Evolutionary conservation across 306 rosid species (phyloP), one percentile per base, ranked within the genome.

Genomic region (Dryas drummondii): DNA sequence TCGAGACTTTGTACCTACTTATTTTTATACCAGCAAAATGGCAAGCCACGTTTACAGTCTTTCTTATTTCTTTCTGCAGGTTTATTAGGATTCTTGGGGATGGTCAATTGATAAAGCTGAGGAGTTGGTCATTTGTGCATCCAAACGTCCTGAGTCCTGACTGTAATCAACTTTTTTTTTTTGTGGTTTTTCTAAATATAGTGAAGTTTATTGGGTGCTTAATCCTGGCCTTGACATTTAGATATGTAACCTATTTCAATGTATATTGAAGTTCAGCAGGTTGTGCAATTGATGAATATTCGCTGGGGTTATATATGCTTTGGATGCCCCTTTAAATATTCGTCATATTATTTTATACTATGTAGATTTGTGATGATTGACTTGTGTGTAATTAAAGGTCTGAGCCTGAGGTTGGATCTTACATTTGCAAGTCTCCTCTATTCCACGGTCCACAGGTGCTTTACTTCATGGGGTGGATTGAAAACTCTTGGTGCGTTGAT

Each of bases 181-280:
- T 68, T 45, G 8, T 22, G 51, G 58, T 41, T 22, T 56, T 68
- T 72, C 42, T 1, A 45, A 72, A 60, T 76, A 73, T 66, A 59
- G 57, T 32, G 82, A 67, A 32, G 80, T 76, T 47, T 66, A 72
- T 16, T 77, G 46, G 75, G 79, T 59, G 72, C 82, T 77, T 76
- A 26, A 40, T 68, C 70, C 45, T 37, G 49, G 79, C 32, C 76
- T 59, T 82, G 72, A 47, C 75, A 65, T 54, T 68, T 32, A 55
- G 56, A 81, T 44, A 52, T 63, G 80, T 62, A 66, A 63, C 79
- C 54, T 54, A 53, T 27, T 73, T 77, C 74, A 17, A 7, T 78
- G 82, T 82, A 82, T 69, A 82, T 82, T 70, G 50, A 68, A 66
- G 61, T 75, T 52, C 50, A 55, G 68, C 60, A 54, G 68, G 77